A percentile compares a stretch with the other conserved stretches of the same genome.
These are phyloP conservation scores for Fusarium fujikuroi DNA, from an alignment of 2,329 filamentous ascomycete genomes.

Conservation along the genomic window DNA sequence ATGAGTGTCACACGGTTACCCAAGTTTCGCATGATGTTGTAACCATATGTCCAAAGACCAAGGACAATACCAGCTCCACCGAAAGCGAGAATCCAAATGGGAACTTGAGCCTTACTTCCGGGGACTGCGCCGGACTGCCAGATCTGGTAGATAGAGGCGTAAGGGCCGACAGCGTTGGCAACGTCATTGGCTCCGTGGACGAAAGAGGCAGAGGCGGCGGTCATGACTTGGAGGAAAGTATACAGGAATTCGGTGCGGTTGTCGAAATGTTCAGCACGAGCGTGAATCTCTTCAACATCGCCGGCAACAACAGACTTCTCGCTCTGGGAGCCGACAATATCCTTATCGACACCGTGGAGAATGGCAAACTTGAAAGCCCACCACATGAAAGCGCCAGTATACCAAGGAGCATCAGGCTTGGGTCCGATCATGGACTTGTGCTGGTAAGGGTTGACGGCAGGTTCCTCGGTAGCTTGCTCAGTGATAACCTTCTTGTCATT, in stretches of 20 bases:
- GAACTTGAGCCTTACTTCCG: constrained; percentile 59
- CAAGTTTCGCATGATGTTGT: constrained; percentile 72
- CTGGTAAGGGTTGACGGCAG: constrained; percentile 50
- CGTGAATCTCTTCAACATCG: constrained; percentile 66
- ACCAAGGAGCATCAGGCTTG: constrained; percentile 57
- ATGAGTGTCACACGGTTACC: constrained; percentile 72
- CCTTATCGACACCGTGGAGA: constrained; percentile 60
- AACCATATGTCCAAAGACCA: constrained; percentile 70
- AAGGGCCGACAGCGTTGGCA: constrained; percentile 70
- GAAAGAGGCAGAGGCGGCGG: constrained; percentile 71
- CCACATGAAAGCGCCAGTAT: constrained; percentile 54
- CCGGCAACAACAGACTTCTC: constrained; percentile 58
- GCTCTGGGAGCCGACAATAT: constrained; percentile 52
- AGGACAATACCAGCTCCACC: constrained; percentile 63
- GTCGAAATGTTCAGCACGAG: constrained; percentile 66
- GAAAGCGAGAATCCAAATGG: constrained; percentile 68
- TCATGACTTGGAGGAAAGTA: constrained; percentile 69
- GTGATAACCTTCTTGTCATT: constrained; percentile 42
- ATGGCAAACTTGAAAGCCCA: constrained; percentile 58
- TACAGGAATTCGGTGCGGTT: constrained; percentile 71
- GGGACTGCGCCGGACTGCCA: constrained; percentile 62
- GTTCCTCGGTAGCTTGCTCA: constrained; percentile 68
- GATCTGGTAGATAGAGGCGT: constrained; percentile 70
- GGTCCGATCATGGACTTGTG: constrained; percentile 52
- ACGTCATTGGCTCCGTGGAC: constrained; percentile 76